Base-by-base conservation (phyloP, 805 yeast species). In the Starmerella scarabaei region DNA sequence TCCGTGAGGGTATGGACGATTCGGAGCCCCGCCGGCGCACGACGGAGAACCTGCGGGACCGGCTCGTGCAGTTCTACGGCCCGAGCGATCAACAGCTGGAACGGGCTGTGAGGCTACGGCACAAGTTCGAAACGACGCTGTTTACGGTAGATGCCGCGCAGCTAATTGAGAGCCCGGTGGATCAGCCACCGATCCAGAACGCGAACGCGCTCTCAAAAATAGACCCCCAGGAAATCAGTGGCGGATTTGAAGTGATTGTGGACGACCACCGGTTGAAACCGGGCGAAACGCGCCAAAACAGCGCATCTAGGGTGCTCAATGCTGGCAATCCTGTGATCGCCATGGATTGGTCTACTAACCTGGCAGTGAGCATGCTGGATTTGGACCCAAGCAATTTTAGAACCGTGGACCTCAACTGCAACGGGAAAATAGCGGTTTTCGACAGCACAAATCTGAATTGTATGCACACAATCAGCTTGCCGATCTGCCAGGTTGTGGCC, bases 1-100 rank as follows among this genome's bases (percentile, higher is more conserved):
- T n/a, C n/a, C n/a, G n/a, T n/a, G n/a, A n/a, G n/a, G n/a, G n/a
- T n/a, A n/a, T n/a, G n/a, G n/a, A n/a, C n/a, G n/a, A n/a, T n/a
- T n/a, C n/a, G n/a, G n/a, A n/a, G n/a, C n/a, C n/a, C n/a, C n/a
- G n/a, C 11, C 26, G 26, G 26, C 26, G 26, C 11, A 23, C 26
- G 8, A 18, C 33, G 9, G 61, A 66, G 3, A 57, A 65, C 5
- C 54, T 69, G 12, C 63, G 62, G 35, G 74, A 68, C 27, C 63
- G 68, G 35, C 48, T 67, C 30, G 54, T 52, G 27, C 56, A 67
- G 31, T 51, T 69, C 36, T 75, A 66, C 53, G 86, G 86, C 0
- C 52, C 58, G 21, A 67, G 73, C 47, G 65, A 63, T 28, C 55
- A 54, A 1, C 64, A 64, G 37, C 62, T 72, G 31, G 55, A 68